Evolutionary conservation across 495 filamentous ascomycete species (phyloP), one percentile per base, ranked within the genome.

Genomic region (Neurospora sp.): DNA sequence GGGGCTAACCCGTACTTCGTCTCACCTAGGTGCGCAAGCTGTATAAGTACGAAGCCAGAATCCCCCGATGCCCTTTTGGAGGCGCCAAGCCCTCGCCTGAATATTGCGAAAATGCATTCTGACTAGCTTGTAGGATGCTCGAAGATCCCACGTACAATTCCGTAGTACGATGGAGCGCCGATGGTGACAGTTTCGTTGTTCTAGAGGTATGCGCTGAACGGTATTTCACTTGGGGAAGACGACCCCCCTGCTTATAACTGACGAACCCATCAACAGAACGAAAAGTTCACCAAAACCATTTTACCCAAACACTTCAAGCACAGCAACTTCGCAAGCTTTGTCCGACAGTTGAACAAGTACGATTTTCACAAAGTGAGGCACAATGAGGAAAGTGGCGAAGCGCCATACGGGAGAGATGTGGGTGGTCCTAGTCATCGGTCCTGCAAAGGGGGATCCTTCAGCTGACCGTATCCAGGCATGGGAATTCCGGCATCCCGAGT

Each of bases 311-410:
- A 99, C 79, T 98, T 98, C 86, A 99, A 98, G 83, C 95, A 98
- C 82, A 97, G 93, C 89, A 99, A 99, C 80, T 98, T 99, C 81
- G 96, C 96, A 53, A 97, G 94, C 84, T 99, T 99, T 76, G 96
- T 99, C 59, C 92, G 96, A 76, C 96, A 99, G 81, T 84, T 99
- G 69, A 99, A 99, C 85, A 99, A 99, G 80, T 99, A 97, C 82
- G 96, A 98, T 81, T 99, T 99, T 76, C 96, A 98, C 84, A 99
- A 99, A 86, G 96, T 99, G 65, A 89, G 96, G 75, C 94, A 97
- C 78, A 98, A 95, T 76, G 96, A 99, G 79, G 96, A 98, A 77
- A 94, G 87, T 77, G 93, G 93, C 68, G 91, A 94, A 75, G 95
- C 93, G 70, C 94, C 92, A 45, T 97, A 98, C 79, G 94, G 95